Percentiles rank a stretch among this genome's conserved stretches.
These are phyloP conservation scores for Hylodesmum podocarpum DNA, from an alignment of 306 rosid genomes.

Conservation along the genomic window DNA sequence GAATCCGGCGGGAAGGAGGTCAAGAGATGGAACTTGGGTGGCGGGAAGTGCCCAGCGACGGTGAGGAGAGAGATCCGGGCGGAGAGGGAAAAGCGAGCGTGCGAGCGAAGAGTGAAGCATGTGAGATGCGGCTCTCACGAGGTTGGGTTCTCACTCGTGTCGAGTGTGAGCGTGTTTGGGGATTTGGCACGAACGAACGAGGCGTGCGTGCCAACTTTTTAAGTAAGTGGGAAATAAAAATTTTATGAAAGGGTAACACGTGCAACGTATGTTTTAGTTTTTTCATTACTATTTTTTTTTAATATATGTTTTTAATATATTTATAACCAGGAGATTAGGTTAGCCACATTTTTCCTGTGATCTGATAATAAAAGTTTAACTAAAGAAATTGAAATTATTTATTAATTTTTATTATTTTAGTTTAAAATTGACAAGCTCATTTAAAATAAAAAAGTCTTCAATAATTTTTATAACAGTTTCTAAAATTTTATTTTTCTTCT, in stretches of 20 bases:
- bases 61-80: constrained; percentile 38
- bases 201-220: constrained; percentile 44
- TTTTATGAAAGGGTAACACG: neutral
- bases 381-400: too few relatives aligned
- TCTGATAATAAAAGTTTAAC: too few relatives aligned
- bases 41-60: constrained; percentile 34
- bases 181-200: constrained; percentile 68
- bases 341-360: neutral
- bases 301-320: too few relatives aligned
- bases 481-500: too few relatives aligned
- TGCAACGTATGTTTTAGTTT: neutral
- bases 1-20: neutral
- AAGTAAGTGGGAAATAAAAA: neutral
- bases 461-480: too few relatives aligned
- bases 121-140: constrained; percentile 43
- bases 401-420: too few relatives aligned
- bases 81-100: constrained; percentile 42
- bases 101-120: constrained; percentile 71
- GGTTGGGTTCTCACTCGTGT: constrained; percentile 67
- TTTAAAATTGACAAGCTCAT: too few relatives aligned
- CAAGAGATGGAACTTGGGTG: neutral
- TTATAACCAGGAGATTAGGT: too few relatives aligned
- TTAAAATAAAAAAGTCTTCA: too few relatives aligned
- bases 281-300: neutral
- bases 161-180: constrained; percentile 64